Conservation (phyloP, 2,329 filamentous ascomycete genomes). For the Bisporella sp. region DNA sequence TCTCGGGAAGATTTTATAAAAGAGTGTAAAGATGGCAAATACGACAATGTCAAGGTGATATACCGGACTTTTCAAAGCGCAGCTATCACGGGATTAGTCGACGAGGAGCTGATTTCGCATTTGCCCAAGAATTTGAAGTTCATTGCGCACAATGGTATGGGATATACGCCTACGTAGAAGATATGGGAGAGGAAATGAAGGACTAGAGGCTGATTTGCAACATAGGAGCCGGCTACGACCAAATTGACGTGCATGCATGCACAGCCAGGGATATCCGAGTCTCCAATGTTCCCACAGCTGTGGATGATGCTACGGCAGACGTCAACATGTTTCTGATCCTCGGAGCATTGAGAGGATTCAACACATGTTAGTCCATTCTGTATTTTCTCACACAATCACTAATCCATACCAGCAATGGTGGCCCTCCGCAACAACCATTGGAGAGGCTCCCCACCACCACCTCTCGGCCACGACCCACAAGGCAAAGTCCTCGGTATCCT, state of each 20-base stretch:
- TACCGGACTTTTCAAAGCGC: constrained; percentile 67
- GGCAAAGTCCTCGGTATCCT: constrained; percentile 75
- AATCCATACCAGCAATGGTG: constrained; percentile 40
- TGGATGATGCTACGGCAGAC: constrained; percentile 80
- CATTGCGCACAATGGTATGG: constrained; percentile 53
- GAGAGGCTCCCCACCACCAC: constrained; percentile 50
- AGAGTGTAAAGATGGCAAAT: constrained; percentile 56
- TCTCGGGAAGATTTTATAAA: constrained; percentile 61
- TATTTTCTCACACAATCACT: neutral
- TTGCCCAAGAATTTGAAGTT: constrained; percentile 48
- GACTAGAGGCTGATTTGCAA: neutral
- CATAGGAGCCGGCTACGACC: constrained; percentile 76
- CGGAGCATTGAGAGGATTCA: constrained; percentile 70
- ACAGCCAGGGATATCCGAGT: constrained; percentile 59
- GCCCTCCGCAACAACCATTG: constrained; percentile 61
- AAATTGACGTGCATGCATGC: constrained; percentile 68
- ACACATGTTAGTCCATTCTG: constrained; percentile 32
- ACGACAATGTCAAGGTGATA: constrained; percentile 58
- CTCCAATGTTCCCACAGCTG: constrained; percentile 74
- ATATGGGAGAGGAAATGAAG: neutral
- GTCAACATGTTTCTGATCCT: constrained; percentile 74
- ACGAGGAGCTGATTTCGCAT: constrained; percentile 59
- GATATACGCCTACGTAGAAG: neutral
- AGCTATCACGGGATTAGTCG: constrained; percentile 59
- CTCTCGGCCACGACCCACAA: constrained; percentile 68